Conservation (phyloP, 495 filamentous ascomycete genomes). For the Penicillium bialowiezense region DNA sequence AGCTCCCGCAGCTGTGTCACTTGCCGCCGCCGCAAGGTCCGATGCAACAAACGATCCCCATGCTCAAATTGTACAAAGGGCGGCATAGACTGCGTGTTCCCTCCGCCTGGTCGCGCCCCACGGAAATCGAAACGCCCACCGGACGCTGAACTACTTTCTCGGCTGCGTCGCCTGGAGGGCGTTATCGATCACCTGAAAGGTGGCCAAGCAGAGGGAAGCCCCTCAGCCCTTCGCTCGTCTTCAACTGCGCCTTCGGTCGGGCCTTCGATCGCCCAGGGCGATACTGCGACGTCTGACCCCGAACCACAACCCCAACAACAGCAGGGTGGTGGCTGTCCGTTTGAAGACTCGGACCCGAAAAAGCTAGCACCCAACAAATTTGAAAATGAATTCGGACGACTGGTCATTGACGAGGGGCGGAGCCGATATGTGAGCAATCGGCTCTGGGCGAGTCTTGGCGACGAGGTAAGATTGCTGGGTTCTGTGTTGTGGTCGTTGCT, state of each 20-base stretch:
- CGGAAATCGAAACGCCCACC: slow-evolving; percentile 63
- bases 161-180: slow-evolving; percentile 74
- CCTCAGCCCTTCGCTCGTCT: slow-evolving; percentile 2
- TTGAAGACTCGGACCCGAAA: slow-evolving; percentile 24
- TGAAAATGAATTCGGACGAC: slow-evolving; percentile 70
- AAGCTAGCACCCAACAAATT: slow-evolving; percentile 34
- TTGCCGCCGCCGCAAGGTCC: slow-evolving; percentile 79
- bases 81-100: slow-evolving; percentile 79
- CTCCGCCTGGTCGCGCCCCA: slow-evolving; percentile 76
- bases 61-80: slow-evolving; percentile 82
- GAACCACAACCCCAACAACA: slow-evolving; percentile 10
- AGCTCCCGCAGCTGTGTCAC: slow-evolving; percentile 79
- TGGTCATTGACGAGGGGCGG: slow-evolving; percentile 79
- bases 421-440: slow-evolving; percentile 85
- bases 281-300: background rate
- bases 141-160: slow-evolving; percentile 74
- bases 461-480: slow-evolving; percentile 58
- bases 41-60: slow-evolving; percentile 79
- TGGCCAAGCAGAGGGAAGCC: slow-evolving; percentile 7
- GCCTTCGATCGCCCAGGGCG: background rate
- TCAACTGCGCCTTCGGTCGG: slow-evolving; percentile 5
- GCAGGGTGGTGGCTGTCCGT: slow-evolving; percentile 23
- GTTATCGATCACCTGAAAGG: slow-evolving; percentile 66
- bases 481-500: background rate
- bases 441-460: slow-evolving; percentile 84